Conservation (phyloP, 164 flowering plant species). For the Macadamia integrifolia region DNA sequence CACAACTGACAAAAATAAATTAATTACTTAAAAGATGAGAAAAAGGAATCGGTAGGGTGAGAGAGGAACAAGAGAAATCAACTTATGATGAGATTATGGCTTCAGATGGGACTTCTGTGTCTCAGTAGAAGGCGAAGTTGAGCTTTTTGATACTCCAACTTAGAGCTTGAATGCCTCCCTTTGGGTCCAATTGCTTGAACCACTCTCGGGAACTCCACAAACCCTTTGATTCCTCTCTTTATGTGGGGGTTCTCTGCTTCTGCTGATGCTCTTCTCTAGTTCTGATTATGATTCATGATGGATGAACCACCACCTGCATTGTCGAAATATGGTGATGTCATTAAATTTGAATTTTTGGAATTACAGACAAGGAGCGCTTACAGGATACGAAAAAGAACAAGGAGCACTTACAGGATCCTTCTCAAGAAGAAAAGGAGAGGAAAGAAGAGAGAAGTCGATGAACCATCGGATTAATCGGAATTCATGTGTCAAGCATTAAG, state of each 20-base stretch:
- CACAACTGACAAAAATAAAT: too few species aligned
- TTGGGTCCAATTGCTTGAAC: constrained; percentile 55
- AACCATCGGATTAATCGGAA: too few species aligned
- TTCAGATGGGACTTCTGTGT: constrained; percentile 43
- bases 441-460: too few species aligned
- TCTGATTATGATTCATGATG: neutral
- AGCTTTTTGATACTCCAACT: constrained; percentile 72
- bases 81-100: constrained; percentile 36
- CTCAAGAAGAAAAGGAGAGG: too few species aligned
- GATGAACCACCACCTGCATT: constrained; percentile 3
- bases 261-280: constrained; percentile 24
- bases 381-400: too few species aligned
- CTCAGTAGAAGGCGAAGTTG: constrained; percentile 58
- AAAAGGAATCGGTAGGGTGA: too few species aligned
- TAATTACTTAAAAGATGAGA: too few species aligned
- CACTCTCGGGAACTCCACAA: constrained; percentile 76
- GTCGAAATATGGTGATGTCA: too few species aligned
- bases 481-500: too few species aligned
- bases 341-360: too few species aligned
- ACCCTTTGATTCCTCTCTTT: constrained; percentile 72
- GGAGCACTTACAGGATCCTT: too few species aligned
- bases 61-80: constrained; percentile 3
- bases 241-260: constrained; percentile 70
- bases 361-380: too few species aligned
- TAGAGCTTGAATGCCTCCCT: constrained; percentile 46